Evolutionary conservation across 371 early-diverging fungal genomes (phyloP), one percentile per base, ranked within the genome.

Genomic region (Zancudomyces culisetae): DNA sequence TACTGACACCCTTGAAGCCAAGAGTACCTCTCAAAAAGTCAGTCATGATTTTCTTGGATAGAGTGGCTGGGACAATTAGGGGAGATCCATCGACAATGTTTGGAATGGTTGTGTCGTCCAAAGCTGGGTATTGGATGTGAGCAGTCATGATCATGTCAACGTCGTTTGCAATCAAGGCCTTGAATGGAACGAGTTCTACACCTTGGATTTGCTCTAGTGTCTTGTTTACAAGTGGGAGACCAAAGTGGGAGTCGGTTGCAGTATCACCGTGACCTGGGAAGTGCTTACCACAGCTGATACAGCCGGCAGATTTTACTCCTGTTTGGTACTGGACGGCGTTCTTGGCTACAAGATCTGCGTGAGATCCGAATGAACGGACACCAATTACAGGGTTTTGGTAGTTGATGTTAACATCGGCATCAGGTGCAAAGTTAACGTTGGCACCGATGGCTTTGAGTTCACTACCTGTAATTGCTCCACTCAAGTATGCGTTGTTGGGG

Each of bases 211-310:
- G 68, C 18, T 67, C 43, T 3, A 65, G 19, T 1, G 53, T 49
- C 51, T 70, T 71, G 41, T 70, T 58, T 54, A 71, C 70, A 2
- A 70, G 64, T 8, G 74, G 74, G 0, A 74, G 55, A 20, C 68
- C 68, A 26, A 69, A 40, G 61, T 74, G 72, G 0, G 72, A 70
- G 35, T 74, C 74, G 1, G 66, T 64, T 2, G 66, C 69, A 0
- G 74, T 72, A 43, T 74, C 74, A 19, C 74, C 74, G 52, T 74
- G 72, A 1, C 74, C 74, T 8, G 74, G 53, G 50, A 49, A 49
- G 21, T 49, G 50, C 21, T 49, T 49, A n/a, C 29, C 50, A 30
- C 50, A 49, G 28, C 35, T 18, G n/a, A 24, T 27, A 19, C 26
- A 15, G 12, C 21, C 21, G 26, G 26, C 3, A 10, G 27, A 35